A percentile compares a stretch with the other conserved stretches of the same genome.
phyloP scores from a whole-genome alignment of 2,329 filamentous ascomycete species.

The Fusarium cicatricum region DNA sequence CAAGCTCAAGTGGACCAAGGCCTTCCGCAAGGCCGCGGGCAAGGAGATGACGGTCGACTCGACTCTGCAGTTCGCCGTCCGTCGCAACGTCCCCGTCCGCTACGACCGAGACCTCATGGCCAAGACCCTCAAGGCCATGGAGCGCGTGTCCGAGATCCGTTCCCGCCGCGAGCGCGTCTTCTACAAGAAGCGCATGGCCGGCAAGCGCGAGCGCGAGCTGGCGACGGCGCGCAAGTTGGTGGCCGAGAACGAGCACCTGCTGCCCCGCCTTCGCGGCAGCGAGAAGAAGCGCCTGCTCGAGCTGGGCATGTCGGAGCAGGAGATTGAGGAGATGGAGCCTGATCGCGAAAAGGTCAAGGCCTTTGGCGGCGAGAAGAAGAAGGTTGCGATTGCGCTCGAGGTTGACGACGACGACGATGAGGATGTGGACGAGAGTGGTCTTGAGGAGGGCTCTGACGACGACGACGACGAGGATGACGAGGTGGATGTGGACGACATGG shows the following conservation, averaged over 20 bases:
- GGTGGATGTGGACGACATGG: slow-evolving; percentile 44
- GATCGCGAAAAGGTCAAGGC: slow-evolving; percentile 49
- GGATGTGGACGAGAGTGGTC: slow-evolving; percentile 41
- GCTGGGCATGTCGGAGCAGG: slow-evolving; percentile 58
- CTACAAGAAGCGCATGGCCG: slow-evolving; percentile 92
- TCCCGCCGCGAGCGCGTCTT: slow-evolving; percentile 85
- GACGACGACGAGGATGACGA: slow-evolving; percentile 46
- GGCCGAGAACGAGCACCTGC: slow-evolving; percentile 88
- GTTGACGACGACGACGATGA: slow-evolving; percentile 48
- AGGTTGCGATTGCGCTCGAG: slow-evolving; percentile 47
- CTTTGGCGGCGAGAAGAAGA: slow-evolving; percentile 55
- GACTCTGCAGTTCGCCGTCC: slow-evolving; percentile 89
- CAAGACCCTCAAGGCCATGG: slow-evolving; percentile 91
- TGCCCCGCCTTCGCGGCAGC: slow-evolving; percentile 75
- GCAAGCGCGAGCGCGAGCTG: slow-evolving; percentile 84
- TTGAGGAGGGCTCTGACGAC: slow-evolving; percentile 42
- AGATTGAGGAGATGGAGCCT: slow-evolving; percentile 57
- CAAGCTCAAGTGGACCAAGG: slow-evolving; percentile 97
- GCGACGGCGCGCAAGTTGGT: slow-evolving; percentile 87
- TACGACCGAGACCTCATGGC: slow-evolving; percentile 93
- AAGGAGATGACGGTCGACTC: slow-evolving; percentile 93
- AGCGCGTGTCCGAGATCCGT: slow-evolving; percentile 86
- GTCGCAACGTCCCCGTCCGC: slow-evolving; percentile 91
- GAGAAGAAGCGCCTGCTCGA: slow-evolving; percentile 68
- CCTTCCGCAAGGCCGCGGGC: slow-evolving; percentile 81